Base-by-base conservation (phyloP, 177 flowering plant genomes). In the Vitis hybrid region DNA sequence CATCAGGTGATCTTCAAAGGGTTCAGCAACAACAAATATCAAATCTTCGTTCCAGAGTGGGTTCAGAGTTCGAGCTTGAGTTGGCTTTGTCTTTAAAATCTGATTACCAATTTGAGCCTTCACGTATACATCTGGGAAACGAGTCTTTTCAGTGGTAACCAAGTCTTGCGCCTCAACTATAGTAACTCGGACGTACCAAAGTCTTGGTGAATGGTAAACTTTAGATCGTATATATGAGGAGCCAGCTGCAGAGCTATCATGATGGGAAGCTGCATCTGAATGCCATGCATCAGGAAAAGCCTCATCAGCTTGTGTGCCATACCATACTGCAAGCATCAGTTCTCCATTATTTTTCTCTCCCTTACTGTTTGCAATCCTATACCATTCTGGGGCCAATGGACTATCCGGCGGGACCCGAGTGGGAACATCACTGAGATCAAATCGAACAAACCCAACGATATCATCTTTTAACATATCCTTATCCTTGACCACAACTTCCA, bases 381-480 rank as follows among this genome's bases (percentile, higher is more conserved):
- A 81, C 91, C 92, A 90, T 75, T 90, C 83, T 30, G 92, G 89
- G 56, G 94, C 94, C 78, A 90, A 76, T 15, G 92, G 89, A 70
- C 91, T 88, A 70, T 90, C 90, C 0, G 94, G 91, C 15, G 90
- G 89, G 30, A 86, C 89, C 60, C 91, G 79, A 4, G 78, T 85
- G 3, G 94, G 94, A 52, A 90, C 54, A 50, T 90, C 94, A 70
- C 79, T 75, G 61, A 88, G 77, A 72, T 88, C 90, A 68, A 90
- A 74, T 64, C 74, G 68, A 21, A 85, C 74, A 32, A 63, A 13
- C 9, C 94, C 94, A 41, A 86, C 80, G 61, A 81, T 79, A 64
- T 86, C 94, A 71, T 90, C 94, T 63, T 71, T 76, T 9, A 88
- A 2, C 58, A 79, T 3, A 68, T 88, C 86, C 80, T 88, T 90